phyloP scores from a whole-genome alignment of 768 basidiomycete genomes.

The Roridomyces roridus region DNA sequence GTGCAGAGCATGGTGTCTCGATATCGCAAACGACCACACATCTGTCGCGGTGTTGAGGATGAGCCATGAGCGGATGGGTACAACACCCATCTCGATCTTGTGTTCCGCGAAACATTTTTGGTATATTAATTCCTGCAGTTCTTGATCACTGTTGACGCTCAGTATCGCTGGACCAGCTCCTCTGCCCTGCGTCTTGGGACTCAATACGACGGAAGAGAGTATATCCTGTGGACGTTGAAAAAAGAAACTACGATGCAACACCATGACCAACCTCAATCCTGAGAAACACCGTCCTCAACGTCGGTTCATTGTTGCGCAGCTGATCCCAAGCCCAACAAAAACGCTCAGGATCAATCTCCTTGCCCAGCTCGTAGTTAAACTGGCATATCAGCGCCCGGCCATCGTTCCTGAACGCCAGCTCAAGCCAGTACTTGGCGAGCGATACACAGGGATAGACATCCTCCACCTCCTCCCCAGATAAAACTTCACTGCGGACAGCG shows the following conservation, averaged over 20 bases:
- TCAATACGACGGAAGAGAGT: neutral
- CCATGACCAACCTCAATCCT: neutral
- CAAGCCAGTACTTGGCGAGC: slow-evolving; percentile 1
- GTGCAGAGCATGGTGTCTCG: slow-evolving; percentile 9
- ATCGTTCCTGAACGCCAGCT: neutral
- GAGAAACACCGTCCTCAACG: slow-evolving; percentile 1
- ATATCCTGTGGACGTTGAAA: neutral
- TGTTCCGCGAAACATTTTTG: neutral
- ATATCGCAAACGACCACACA: neutral
- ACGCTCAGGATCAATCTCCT: slow-evolving; percentile 7
- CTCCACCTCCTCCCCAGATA: neutral
- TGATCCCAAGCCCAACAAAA: slow-evolving; percentile 7
- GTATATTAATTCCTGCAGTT: neutral
- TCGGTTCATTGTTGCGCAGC: neutral
- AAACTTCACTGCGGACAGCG: neutral
- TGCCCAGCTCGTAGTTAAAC: neutral
- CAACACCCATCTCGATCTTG: neutral
- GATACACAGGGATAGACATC: slow-evolving; percentile 3
- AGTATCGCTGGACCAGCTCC: neutral
- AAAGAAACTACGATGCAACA: neutral
- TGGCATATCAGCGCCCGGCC: neutral
- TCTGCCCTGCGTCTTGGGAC: neutral
- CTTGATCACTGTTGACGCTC: neutral
- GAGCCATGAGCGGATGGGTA: slow-evolving; percentile 2
- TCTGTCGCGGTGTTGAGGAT: neutral